phyloP scores from a whole-genome alignment of 768 basidiomycete species.

The Lyophyllum decastes region DNA sequence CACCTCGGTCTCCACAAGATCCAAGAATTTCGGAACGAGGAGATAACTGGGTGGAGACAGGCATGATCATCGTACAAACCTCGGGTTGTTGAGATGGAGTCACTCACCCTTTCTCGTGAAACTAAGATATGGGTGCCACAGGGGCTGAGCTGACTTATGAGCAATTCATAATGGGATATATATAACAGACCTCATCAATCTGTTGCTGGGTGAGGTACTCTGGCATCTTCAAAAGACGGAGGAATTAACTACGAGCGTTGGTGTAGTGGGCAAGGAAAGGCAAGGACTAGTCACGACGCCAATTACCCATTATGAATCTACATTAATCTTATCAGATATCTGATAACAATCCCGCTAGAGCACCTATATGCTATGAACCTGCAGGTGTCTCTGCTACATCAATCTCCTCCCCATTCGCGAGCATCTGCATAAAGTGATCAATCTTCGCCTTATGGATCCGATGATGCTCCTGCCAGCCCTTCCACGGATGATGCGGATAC shows the following conservation, averaged over 20 bases:
- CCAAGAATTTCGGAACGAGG: constrained; percentile 73
- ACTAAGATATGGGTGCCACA: constrained; percentile 35
- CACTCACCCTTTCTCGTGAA: constrained; percentile 60
- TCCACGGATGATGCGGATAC: constrained; percentile 92
- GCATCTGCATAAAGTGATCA: constrained; percentile 70
- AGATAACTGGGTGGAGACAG: constrained; percentile 60
- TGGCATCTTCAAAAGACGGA: constrained; percentile 23
- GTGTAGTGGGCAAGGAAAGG: neutral
- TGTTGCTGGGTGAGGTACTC: constrained; percentile 59
- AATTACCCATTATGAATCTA: neutral
- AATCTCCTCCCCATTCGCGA: constrained; percentile 57
- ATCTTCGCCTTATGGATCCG: constrained; percentile 87
- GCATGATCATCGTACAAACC: constrained; percentile 7
- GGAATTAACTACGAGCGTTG: neutral
- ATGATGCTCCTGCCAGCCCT: constrained; percentile 93
- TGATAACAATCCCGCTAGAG: too few relatives aligned
- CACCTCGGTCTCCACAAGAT: constrained; percentile 51
- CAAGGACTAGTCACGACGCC: neutral
- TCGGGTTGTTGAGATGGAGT: neutral
- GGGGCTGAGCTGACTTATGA: constrained; percentile 2
- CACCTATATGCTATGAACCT: neutral
- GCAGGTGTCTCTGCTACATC: constrained; percentile 26
- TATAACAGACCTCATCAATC: constrained; percentile 50
- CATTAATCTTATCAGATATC: constrained; percentile 14
- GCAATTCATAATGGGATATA: neutral